Conservation (phyloP, 768 basidiomycete genomes). For the Suillus brevipes region DNA sequence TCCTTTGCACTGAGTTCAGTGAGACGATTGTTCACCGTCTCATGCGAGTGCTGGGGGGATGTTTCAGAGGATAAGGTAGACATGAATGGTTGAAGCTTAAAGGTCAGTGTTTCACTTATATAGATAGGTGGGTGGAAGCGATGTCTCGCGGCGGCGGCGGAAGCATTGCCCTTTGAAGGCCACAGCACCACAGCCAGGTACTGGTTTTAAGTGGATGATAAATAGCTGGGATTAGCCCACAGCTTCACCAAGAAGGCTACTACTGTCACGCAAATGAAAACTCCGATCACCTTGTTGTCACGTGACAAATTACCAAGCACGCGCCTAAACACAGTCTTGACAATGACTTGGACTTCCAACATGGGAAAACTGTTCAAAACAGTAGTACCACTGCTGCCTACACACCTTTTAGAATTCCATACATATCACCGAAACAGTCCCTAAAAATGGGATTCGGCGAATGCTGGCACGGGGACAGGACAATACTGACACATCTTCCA, state of each 20-base stretch:
- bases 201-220: neutral
- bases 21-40: constrained; percentile 17
- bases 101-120: constrained; percentile 27
- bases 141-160: constrained; percentile 16
- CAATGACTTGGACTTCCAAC: neutral
- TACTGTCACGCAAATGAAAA: neutral
- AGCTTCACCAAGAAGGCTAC: constrained; percentile 13
- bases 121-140: constrained; percentile 19
- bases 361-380: neutral
- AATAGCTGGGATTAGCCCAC: constrained; percentile 4
- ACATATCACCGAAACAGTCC: neutral
- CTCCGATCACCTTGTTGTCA: neutral
- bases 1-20: constrained; percentile 26
- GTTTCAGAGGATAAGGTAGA: constrained; percentile 28
- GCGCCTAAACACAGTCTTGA: too few species aligned
- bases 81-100: constrained; percentile 19
- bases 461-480: too few species aligned
- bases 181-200: neutral
- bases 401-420: too few species aligned
- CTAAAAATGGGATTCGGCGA: too few species aligned
- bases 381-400: too few species aligned
- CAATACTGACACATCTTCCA: too few species aligned
- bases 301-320: neutral
- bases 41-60: constrained; percentile 22
- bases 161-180: neutral